Conservation (phyloP, 148 eudicot species). For the Talinum fruticosum region DNA sequence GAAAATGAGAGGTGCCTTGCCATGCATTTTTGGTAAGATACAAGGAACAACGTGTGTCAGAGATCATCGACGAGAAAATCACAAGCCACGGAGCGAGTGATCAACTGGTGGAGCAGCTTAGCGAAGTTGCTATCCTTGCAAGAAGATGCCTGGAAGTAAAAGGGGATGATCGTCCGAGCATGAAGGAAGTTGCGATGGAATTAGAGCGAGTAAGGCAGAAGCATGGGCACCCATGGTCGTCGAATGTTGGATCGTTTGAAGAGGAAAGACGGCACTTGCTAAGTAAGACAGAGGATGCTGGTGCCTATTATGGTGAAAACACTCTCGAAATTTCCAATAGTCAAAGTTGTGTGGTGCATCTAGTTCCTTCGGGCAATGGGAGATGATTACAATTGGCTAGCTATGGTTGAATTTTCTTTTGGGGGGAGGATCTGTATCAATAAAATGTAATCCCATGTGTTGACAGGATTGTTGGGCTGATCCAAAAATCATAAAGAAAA, state of each 20-base stretch:
- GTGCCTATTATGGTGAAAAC: not conserved
- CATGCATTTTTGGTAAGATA: conserved; percentile 1
- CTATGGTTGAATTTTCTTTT: too few species aligned
- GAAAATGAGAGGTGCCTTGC: conserved; percentile 13
- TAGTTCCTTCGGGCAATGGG: not conserved
- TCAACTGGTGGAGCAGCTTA: conserved; percentile 10
- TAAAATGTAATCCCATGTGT: too few species aligned
- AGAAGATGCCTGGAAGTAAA: not conserved
- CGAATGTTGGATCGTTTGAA: not conserved
- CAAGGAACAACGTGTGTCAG: conserved; percentile 16
- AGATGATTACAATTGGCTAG: not conserved
- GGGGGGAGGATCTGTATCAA: too few species aligned
- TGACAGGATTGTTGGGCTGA: too few species aligned
- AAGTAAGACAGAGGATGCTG: not conserved
- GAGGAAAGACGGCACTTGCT: not conserved
- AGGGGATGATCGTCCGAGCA: conserved; percentile 22
- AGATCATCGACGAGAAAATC: not conserved
- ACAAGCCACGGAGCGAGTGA: conserved; percentile 7
- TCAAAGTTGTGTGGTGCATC: not conserved
- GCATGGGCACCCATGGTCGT: not conserved
- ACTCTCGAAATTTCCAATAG: not conserved
- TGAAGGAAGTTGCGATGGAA: conserved; percentile 26
- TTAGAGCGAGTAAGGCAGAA: not conserved
- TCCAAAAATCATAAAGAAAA: too few species aligned
- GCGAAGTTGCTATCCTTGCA: not conserved